Conservation (phyloP, 805 yeast species). For the Hanseniaspora opuntiae region DNA sequence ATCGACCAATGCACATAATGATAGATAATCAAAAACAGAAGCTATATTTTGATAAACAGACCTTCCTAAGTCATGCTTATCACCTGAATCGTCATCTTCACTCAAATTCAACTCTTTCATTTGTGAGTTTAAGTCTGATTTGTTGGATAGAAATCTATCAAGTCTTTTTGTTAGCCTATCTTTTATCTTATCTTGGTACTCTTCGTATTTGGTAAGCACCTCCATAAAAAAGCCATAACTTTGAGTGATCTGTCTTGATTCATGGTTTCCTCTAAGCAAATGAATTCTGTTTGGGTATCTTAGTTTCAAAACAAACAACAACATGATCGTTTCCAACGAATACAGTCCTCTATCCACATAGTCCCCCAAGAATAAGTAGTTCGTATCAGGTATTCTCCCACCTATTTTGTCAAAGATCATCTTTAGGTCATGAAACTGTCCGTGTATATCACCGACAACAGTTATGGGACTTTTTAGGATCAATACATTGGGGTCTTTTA, state of each 20-base stretch:
- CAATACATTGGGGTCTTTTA: conserved; percentile 75
- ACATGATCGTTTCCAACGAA: conserved; percentile 80
- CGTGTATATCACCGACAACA: conserved; percentile 94
- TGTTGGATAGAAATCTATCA: neutral
- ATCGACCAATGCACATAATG: conserved; percentile 80
- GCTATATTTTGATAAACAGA: conserved; percentile 82
- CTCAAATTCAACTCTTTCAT: neutral
- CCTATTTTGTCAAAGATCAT: conserved; percentile 82
- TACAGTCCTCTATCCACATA: conserved; percentile 93
- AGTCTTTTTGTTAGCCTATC: neutral
- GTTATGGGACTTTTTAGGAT: conserved; percentile 77
- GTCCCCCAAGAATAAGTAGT: conserved; percentile 85
- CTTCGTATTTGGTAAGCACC: conserved; percentile 64
- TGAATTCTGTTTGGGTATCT: conserved; percentile 77
- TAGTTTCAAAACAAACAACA: conserved; percentile 68
- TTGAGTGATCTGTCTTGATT: conserved; percentile 90
- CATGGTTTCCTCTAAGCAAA: conserved; percentile 88
- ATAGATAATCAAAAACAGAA: conserved; percentile 81
- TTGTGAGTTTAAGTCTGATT: neutral
- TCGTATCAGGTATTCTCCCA: conserved; percentile 85
- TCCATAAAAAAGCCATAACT: conserved; percentile 95
- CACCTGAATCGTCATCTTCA: neutral
- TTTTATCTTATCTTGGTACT: neutral
- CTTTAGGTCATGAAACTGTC: conserved; percentile 84
- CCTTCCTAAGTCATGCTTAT: conserved; percentile 29